Conservation (phyloP, 768 basidiomycete species). For the Lepiota subincarnata region DNA sequence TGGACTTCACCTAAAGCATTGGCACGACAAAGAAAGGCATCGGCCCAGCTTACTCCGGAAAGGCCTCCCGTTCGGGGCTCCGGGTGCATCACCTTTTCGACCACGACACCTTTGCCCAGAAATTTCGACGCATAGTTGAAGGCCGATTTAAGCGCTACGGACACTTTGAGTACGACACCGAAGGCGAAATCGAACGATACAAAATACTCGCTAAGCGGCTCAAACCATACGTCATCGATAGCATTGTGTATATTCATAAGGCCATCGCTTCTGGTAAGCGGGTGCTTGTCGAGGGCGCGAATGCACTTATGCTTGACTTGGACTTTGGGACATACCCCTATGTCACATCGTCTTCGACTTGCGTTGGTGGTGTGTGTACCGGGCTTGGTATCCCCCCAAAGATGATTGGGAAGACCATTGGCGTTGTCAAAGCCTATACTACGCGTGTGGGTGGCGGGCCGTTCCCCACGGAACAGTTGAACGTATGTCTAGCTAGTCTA, state of each 20-base stretch:
- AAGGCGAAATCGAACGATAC: constrained; percentile 91
- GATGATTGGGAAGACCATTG: constrained; percentile 79
- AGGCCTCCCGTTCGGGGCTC: constrained; percentile 93
- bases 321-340: constrained; percentile 98
- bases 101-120: constrained; percentile 74
- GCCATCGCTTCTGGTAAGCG: constrained; percentile 73
- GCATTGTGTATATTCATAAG: constrained; percentile 78
- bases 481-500: constrained; percentile 43
- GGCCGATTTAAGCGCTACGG: constrained; percentile 98
- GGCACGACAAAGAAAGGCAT: constrained; percentile 98
- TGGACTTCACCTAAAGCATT: constrained; percentile 50
- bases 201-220: constrained; percentile 83
- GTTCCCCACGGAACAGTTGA: constrained; percentile 94
- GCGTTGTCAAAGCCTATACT: constrained; percentile 97
- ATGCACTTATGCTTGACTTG: constrained; percentile 97
- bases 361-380: constrained; percentile 94
- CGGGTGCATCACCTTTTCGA: constrained; percentile 97
- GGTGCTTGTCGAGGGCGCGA: constrained; percentile 94
- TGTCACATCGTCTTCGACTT: constrained; percentile 92
- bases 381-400: constrained; percentile 96
- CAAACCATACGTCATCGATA: constrained; percentile 86
- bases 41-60: constrained; percentile 97
- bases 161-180: constrained; percentile 96
- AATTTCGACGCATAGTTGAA: constrained; percentile 95
- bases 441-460: constrained; percentile 98